Conservation (phyloP, 305 asterid genomes). For the Caryopteris hybrid region DNA sequence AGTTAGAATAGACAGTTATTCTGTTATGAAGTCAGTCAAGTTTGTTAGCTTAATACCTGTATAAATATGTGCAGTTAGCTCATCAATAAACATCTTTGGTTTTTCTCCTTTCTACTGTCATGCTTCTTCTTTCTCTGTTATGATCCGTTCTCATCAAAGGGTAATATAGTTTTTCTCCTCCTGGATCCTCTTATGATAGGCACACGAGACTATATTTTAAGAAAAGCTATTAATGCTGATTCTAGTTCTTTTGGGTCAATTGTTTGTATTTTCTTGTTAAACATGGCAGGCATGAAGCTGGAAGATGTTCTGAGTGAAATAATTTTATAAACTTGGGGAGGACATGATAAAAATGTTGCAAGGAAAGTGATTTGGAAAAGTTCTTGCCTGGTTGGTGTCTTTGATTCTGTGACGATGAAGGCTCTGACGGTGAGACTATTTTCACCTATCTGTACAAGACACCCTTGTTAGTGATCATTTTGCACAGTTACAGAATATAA, state of each 20-base stretch:
- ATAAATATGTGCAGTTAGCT: too few species aligned
- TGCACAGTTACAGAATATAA: conserved; percentile 4
- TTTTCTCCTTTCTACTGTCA: too few species aligned
- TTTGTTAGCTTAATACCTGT: too few species aligned
- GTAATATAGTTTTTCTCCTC: conserved; percentile 25
- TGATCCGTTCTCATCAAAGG: too few species aligned
- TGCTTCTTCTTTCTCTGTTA: too few species aligned
- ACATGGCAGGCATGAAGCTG: conserved; percentile 60
- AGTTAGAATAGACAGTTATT: too few species aligned
- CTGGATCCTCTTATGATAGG: conserved; percentile 3
- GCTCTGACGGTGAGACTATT: conserved; percentile 63
- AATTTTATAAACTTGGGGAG: conserved; percentile 56
- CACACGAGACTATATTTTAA: background rate
- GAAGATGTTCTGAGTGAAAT: conserved; percentile 56
- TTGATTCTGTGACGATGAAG: conserved; percentile 55
- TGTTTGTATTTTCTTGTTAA: conserved; percentile 15
- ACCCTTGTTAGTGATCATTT: conserved; percentile 1
- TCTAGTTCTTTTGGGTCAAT: background rate
- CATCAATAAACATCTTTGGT: too few species aligned
- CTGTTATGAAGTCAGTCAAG: too few species aligned
- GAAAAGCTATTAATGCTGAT: background rate
- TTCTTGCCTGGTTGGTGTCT: conserved; percentile 42
- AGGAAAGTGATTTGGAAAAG: conserved; percentile 66
- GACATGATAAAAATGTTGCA: conserved; percentile 34
- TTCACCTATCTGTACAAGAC: conserved; percentile 15